phyloP scores from a whole-genome alignment of 805 yeast species.

The Wickerhamiella brachini region DNA sequence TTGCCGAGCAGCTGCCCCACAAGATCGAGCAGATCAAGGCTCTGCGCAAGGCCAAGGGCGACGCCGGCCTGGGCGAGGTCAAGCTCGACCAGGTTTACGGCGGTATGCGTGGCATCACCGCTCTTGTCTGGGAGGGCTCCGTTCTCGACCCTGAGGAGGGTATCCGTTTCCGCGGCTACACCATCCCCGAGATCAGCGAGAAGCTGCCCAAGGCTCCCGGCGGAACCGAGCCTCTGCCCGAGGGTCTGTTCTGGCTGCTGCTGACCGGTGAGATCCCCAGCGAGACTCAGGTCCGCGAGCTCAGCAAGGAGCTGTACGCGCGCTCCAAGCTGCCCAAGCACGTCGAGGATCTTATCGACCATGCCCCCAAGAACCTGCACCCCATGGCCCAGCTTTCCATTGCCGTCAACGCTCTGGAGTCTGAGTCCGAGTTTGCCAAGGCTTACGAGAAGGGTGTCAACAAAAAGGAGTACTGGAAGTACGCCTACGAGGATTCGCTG shows the following conservation, averaged over 20 bases:
- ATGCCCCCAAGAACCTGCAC: constrained; percentile 61
- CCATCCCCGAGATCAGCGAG: constrained; percentile 65
- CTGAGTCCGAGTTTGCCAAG: constrained; percentile 71
- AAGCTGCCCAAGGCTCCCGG: constrained; percentile 64
- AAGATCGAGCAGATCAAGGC: constrained; percentile 82
- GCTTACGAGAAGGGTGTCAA: constrained; percentile 74
- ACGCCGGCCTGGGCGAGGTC: constrained; percentile 62
- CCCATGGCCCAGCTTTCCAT: constrained; percentile 87
- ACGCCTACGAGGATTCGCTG: constrained; percentile 67
- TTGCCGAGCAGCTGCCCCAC: constrained; percentile 82
- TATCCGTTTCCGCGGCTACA: constrained; percentile 72
- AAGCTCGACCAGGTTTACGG: constrained; percentile 72
- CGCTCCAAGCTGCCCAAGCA: constrained; percentile 68
- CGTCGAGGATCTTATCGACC: constrained; percentile 57
- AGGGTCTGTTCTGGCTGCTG: constrained; percentile 69
- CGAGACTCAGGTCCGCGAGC: constrained; percentile 51
- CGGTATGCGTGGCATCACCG: constrained; percentile 83
- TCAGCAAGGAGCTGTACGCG: constrained; percentile 65
- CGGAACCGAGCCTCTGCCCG: constrained; percentile 57
- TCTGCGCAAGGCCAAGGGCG: constrained; percentile 80
- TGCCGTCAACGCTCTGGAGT: constrained; percentile 68
- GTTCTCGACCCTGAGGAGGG: constrained; percentile 77
- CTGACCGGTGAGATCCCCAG: constrained; percentile 77
- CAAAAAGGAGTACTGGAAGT: constrained; percentile 73
- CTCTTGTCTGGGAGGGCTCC: constrained; percentile 81